Conservation (phyloP, 192 early-diverging fungal genomes). For the Umbelopsis sp. region DNA sequence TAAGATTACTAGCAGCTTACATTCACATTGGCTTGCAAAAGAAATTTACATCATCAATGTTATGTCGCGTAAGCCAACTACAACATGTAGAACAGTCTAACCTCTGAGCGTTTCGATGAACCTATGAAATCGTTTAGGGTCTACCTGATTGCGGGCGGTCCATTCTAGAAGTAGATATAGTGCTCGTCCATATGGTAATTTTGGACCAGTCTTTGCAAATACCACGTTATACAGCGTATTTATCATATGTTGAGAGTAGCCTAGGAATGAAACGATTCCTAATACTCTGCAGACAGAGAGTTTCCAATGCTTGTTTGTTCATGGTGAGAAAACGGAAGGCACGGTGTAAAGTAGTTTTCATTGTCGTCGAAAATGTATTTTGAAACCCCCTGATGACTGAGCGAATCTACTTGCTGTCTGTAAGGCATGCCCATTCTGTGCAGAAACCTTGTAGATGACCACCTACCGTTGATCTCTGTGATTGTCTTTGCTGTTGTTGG, state of each 20-base stretch:
- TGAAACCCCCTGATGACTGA: conserved; percentile 23
- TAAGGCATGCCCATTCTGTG: conserved; percentile 9
- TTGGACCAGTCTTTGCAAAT: not conserved
- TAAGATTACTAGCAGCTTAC: too few relatives aligned
- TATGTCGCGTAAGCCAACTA: too few relatives aligned
- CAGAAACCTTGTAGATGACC: conserved; percentile 22
- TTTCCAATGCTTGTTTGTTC: not conserved
- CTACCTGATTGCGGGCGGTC: not conserved
- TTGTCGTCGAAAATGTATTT: conserved; percentile 17
- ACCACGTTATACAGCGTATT: not conserved
- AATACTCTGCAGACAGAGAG: conserved; percentile 13
- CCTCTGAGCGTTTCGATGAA: too few relatives aligned
- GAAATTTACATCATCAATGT: too few relatives aligned
- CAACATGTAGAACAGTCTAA: too few relatives aligned
- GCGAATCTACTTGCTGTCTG: conserved; percentile 18
- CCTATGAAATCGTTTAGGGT: too few relatives aligned
- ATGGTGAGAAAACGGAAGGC: not conserved
- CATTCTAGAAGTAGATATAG: not conserved
- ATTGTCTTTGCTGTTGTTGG: not conserved
- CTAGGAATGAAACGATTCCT: not conserved
- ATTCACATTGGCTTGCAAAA: too few relatives aligned
- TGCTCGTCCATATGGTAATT: not conserved
- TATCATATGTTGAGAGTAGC: not conserved
- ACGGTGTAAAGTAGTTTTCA: not conserved
- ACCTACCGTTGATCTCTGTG: conserved; percentile 9